A percentile compares a stretch with the other conserved stretches of the same genome.
These are phyloP conservation scores for Pythium apleroticum DNA, from an alignment of 352 stramenopile genomes.

Conservation along the genomic window DNA sequence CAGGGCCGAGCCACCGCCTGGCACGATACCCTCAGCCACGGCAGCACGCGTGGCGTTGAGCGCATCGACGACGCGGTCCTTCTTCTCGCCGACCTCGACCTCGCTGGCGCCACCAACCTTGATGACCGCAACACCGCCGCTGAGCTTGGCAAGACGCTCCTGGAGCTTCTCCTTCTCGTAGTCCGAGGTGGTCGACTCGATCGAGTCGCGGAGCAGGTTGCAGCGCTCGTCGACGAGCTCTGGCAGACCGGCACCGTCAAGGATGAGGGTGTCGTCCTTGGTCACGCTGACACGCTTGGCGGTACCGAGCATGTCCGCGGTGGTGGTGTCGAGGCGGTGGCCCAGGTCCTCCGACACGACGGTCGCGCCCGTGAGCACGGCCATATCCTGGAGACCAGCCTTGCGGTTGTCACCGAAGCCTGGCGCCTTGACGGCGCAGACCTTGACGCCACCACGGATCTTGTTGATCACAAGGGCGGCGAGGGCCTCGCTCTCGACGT, in stretches of 20 bases:
- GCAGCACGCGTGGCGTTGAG: constrained; percentile 99
- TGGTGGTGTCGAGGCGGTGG: constrained; percentile 98
- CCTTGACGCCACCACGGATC: constrained; percentile 98
- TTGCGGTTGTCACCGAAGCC: constrained; percentile 99
- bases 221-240: constrained; percentile 96
- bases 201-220: constrained; percentile 94
- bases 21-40: constrained; percentile 99
- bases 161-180: constrained; percentile 99
- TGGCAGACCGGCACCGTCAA: constrained; percentile 94
- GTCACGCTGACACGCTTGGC: constrained; percentile 96
- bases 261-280: constrained; percentile 99
- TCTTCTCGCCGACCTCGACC: constrained; percentile 99
- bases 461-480: constrained; percentile 99
- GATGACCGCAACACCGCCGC: constrained; percentile 98
- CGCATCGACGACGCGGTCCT: constrained; percentile 99
- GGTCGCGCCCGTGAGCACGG: constrained; percentile 96
- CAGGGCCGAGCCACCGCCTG: constrained; percentile 96
- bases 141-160: constrained; percentile 99
- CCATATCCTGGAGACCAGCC: constrained; percentile 99
- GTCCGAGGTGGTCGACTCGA: constrained; percentile 96
- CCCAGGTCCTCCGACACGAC: constrained; percentile 99
- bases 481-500: constrained; percentile 99
- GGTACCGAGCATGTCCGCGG: constrained; percentile 92
- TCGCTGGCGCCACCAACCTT: constrained; percentile 99
- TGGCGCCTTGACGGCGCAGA: constrained; percentile 99